Base-by-base conservation (phyloP, 495 filamentous ascomycete genomes). In the Bacidia gigantensis region DNA sequence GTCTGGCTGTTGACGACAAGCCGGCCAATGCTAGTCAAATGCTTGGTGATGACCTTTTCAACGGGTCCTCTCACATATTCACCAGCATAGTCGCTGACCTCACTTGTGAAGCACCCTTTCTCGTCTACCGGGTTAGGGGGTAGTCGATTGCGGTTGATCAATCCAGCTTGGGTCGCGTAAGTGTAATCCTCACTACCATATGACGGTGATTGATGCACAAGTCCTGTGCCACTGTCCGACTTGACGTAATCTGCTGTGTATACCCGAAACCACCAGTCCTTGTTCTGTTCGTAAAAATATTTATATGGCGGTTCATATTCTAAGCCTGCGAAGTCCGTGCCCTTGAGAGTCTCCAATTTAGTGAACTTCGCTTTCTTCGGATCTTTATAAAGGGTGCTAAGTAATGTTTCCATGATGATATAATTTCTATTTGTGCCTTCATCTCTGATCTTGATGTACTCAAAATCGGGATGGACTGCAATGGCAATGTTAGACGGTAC, bases 181-280 rank as follows among this genome's bases (percentile, higher is more conserved):
- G 80, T 81, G 72, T 95, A 98, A 80, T 98, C 92, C 52, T 97
- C 92, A 67, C 95, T 89, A 73, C 92, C 92, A 64, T 89, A 97
- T 0, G 89, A 88, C 11, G 93, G 93, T 11, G 93, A 76, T 66
- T 97, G 89, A 67, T 98, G 92, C 23, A 98, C 92, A 49, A 98
- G 82, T 62, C 92, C 92, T 22, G 89, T 88, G 78, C 92, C 92
- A 61, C 86, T 88, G 54, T 95, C 90, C 21, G 86, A 78, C 18
- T 87, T 93, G 43, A 97, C 93, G 65, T 98, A 97, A 2, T 72
- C 78, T 26, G 86, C 92, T 57, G 86, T 90, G 57, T 95, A 61
- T 11, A 98, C 85, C 49, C 73, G 78, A 75, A 95, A 97, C 11
- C 82, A 89, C 53, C 75, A 51, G 41, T 95, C 86, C 66, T 94